A percentile compares a stretch with the other conserved stretches of the same genome.
phyloP scores from a whole-genome alignment of 768 basidiomycete species.

The Mycena haematopus region DNA sequence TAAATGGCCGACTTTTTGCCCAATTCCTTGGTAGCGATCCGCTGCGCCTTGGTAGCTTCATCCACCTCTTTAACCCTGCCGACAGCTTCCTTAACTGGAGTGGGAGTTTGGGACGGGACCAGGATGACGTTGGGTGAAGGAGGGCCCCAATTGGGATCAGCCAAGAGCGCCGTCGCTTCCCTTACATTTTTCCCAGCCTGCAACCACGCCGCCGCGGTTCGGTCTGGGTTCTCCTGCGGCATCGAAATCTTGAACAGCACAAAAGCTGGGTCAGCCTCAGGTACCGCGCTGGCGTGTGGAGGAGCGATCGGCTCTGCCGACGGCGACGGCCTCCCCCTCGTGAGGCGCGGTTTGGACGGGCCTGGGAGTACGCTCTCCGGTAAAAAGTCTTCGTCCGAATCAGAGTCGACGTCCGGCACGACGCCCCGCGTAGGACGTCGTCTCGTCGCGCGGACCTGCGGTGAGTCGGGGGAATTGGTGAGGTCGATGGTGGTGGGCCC shows the following conservation, averaged over 20 bases:
- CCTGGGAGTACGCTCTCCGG: conserved; percentile 52
- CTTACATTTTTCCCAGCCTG: conserved; percentile 66
- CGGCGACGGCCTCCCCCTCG: conserved; percentile 52
- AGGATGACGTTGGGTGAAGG: conserved; percentile 36
- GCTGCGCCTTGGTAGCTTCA: conserved; percentile 71
- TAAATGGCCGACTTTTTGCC: conserved; percentile 87
- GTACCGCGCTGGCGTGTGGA: conserved; percentile 31
- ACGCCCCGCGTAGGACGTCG: conserved; percentile 39
- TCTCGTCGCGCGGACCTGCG: conserved; percentile 54
- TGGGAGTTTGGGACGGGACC: neutral
- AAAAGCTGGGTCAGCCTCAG: conserved; percentile 48
- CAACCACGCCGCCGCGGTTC: conserved; percentile 71
- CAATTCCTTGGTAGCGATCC: conserved; percentile 72
- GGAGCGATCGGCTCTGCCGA: conserved; percentile 34
- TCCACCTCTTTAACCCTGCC: conserved; percentile 78
- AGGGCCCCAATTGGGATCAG: conserved; percentile 62
- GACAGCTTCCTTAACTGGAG: conserved; percentile 41
- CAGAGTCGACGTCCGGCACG: conserved; percentile 48
- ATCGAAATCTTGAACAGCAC: conserved; percentile 69
- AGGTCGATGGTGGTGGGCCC: conserved; percentile 51
- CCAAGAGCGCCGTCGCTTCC: conserved; percentile 63
- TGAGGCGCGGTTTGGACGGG: conserved; percentile 59
- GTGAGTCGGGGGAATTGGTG: conserved; percentile 61
- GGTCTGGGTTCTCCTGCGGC: conserved; percentile 51
- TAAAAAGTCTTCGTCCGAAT: conserved; percentile 75